Conservation (phyloP, 1,139 yeast species). For the Saccharomycopsis phalli region DNA sequence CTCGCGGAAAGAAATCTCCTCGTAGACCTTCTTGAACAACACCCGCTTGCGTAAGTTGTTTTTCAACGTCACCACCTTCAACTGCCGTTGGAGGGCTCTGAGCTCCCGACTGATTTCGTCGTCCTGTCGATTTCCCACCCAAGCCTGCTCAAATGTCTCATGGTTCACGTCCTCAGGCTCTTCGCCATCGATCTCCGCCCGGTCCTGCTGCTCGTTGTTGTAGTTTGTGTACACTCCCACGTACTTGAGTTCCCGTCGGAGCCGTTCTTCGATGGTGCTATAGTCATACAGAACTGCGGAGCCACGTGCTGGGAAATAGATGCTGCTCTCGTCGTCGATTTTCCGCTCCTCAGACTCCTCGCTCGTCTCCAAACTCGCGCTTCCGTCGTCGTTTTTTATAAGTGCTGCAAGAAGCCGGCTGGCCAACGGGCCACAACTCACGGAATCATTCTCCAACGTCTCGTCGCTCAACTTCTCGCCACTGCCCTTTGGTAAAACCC, state of each 20-base stretch:
- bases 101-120: constrained; percentile 89
- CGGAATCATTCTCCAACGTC: constrained; percentile 56
- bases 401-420: constrained; percentile 80
- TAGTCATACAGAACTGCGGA: constrained; percentile 58
- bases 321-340: constrained; percentile 25
- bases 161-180: constrained; percentile 19
- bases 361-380: constrained; percentile 22
- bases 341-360: constrained; percentile 19
- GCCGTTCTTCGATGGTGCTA: constrained; percentile 72
- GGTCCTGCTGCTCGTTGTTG: constrained; percentile 27
- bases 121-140: constrained; percentile 81
- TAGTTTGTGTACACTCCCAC: constrained; percentile 83
- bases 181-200: constrained; percentile 29
- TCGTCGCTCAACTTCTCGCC: constrained; percentile 54
- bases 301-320: constrained; percentile 36
- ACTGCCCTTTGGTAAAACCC: constrained; percentile 50
- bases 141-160: constrained; percentile 49
- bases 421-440: constrained; percentile 90
- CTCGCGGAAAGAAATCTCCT: constrained; percentile 92
- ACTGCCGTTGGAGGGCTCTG: constrained; percentile 59
- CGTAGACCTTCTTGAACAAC: constrained; percentile 70
- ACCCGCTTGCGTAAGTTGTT: constrained; percentile 62
- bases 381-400: constrained; percentile 43
- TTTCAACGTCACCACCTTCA: constrained; percentile 50
- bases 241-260: constrained; percentile 78